Evolutionary conservation across 208 protist species (phyloP).

Genomic region (Naegleria gruberi): DNA sequence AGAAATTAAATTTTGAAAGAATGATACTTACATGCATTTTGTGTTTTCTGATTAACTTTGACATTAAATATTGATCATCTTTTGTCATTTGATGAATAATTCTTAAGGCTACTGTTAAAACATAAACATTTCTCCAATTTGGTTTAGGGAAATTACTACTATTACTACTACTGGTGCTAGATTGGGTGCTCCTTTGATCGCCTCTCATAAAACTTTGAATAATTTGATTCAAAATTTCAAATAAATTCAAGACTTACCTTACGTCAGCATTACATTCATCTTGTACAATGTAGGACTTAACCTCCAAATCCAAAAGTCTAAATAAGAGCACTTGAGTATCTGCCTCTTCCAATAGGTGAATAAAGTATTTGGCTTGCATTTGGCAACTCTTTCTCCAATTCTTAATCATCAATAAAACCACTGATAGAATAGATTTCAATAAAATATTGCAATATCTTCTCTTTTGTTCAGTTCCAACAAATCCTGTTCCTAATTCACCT

Average conservation of each 20-base stretch:
- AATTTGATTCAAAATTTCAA: too few relatives aligned
- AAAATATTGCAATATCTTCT: not conserved
- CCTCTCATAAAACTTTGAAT: not conserved
- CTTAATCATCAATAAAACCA: not conserved
- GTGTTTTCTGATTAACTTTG: not conserved
- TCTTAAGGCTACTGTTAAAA: not conserved
- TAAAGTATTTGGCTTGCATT: not conserved
- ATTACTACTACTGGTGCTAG: not conserved
- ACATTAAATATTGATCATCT: not conserved
- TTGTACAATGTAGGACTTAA: not conserved
- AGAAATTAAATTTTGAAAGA: not conserved
- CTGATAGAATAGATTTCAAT: not conserved
- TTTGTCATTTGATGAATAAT: not conserved
- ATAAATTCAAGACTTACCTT: not conserved
- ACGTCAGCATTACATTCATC: not conserved
- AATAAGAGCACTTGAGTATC: not conserved
- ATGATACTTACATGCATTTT: not conserved
- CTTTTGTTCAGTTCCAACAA: not conserved
- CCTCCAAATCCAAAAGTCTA: not conserved
- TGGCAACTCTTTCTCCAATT: not conserved
- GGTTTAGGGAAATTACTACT: not conserved
- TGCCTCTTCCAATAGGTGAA: not conserved
- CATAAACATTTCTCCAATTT: not conserved
- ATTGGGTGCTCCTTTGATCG: not conserved
- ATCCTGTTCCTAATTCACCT: not conserved